These are phyloP conservation scores for Penicillium corylophilum DNA, from an alignment of 2,329 filamentous ascomycete species.

Conservation along the genomic window DNA sequence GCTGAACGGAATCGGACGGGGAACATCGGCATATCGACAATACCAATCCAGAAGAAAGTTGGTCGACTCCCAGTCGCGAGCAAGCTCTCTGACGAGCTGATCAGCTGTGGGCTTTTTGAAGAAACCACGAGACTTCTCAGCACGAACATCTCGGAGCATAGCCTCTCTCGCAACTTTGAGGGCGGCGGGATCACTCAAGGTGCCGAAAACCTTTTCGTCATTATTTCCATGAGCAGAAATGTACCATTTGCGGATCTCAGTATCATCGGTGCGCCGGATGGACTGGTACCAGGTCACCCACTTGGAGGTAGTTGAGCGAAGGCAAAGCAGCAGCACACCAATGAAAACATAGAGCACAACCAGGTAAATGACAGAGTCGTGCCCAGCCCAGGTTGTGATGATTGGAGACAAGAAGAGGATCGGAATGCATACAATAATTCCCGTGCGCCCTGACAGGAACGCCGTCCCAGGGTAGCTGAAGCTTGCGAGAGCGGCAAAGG, in stretches of 20 bases:
- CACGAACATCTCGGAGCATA: constrained; percentile 47
- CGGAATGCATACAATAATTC: constrained; percentile 57
- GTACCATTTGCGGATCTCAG: constrained; percentile 43
- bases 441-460: constrained; percentile 57
- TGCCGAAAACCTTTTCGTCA: constrained; percentile 43
- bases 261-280: constrained; percentile 40
- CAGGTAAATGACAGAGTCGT: constrained; percentile 59
- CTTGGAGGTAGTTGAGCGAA: constrained; percentile 55
- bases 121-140: constrained; percentile 45
- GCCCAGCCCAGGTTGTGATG: constrained; percentile 52
- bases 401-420: constrained; percentile 58
- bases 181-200: constrained; percentile 50
- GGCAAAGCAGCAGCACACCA: constrained; percentile 50
- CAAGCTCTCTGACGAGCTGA: constrained; percentile 50
- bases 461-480: constrained; percentile 56
- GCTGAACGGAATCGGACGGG: constrained; percentile 54
- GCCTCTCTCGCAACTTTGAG: constrained; percentile 49
- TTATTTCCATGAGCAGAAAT: constrained; percentile 33
- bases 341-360: constrained; percentile 56
- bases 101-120: constrained; percentile 48
- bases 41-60: constrained; percentile 57
- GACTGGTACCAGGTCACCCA: constrained; percentile 58
- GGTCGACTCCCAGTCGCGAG: constrained; percentile 53
- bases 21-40: constrained; percentile 48
- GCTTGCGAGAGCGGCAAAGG: constrained; percentile 55